Evolutionary conservation across 176 grass and related monocot species (phyloP).

Genomic region (Eleusine coracana): DNA sequence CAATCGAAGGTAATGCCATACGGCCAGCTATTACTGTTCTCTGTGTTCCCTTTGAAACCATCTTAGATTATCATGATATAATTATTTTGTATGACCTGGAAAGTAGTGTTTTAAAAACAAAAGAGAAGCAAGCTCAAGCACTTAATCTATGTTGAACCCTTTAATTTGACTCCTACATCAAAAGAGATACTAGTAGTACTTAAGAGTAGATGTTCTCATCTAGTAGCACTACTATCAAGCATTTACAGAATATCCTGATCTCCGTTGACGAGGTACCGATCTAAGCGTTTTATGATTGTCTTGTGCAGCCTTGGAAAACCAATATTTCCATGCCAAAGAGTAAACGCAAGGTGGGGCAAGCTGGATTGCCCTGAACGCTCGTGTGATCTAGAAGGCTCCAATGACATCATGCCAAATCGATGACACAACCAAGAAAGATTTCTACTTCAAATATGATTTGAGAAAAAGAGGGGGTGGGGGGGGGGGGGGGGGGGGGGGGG

Average conservation of each 20-base stretch:
- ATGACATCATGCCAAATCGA: conserved; percentile 59
- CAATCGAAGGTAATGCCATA: conserved; percentile 81
- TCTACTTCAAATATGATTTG: neutral
- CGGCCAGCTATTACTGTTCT: neutral
- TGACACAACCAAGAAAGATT: conserved; percentile 27
- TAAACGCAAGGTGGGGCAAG: conserved; percentile 93
- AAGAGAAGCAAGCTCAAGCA: conserved; percentile 25
- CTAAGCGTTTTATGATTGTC: conserved; percentile 33
- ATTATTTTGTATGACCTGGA: neutral
- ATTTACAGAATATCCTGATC: neutral
- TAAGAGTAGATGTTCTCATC: conserved; percentile 19
- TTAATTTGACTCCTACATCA: neutral
- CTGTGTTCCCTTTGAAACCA: neutral
- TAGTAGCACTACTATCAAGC: neutral
- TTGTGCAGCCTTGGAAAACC: conserved; percentile 81
- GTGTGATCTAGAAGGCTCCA: conserved; percentile 70
- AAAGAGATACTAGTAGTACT: neutral
- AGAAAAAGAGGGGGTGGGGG: no score
- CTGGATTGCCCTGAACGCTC: conserved; percentile 78
- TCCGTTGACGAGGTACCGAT: neutral
- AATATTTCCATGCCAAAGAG: conserved; percentile 91
- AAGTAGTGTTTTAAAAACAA: neutral
- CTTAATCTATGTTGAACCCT: no score
- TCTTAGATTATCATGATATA: neutral
- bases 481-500: no score